Base-by-base conservation (phyloP, 202 grass and related monocot species). In the Setaria italica region DNA sequence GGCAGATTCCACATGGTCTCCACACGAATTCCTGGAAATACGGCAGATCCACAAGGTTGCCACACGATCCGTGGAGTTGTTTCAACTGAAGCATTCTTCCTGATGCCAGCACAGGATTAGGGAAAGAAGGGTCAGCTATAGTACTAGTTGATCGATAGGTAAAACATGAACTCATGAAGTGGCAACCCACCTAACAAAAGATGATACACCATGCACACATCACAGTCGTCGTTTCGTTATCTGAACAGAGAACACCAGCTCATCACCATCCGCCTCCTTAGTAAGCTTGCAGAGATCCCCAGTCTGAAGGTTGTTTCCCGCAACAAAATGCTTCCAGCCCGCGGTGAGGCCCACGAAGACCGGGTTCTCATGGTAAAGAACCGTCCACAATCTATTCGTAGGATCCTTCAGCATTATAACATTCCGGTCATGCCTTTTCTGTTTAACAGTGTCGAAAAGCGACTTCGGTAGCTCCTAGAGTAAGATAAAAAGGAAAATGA, bases 341-440 rank as follows among this genome's bases (percentile, higher is more conserved):
- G 50, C 12, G 0, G 74, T 76, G 35, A 94, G 91, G 5, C 92
- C 92, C 70, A 76, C 51, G 58, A 94, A 89, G 20, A 55, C 1
- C 0, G 64, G 13, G 17, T 58, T 83, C 33, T 94, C 87, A 7
- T 85, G 74, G 84, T 94, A 91, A 4, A 89, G 34, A 11, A 94
- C 62, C 0, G 92, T 89, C 92, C 92, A 94, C 55, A 82, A 6
- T 55, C 92, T 83, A 56, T 83, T 85, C 63, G 70, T 73, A 2
- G 87, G 87, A 83, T 94, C 92, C 57, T 72, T 89, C 32, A 94
- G 85, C 70, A 91, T 58, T 83, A 91, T 17, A 7, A 84, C 14
- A 34, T 10, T 77, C 51, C 15, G 68, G 7, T 50, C 77, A n/a
- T 49, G 55, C 83, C 73, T 85, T 74, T 77, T 94, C 32, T 6